Base-by-base conservation (phyloP, 495 filamentous ascomycete genomes). In the Amniculicola lignicola region DNA sequence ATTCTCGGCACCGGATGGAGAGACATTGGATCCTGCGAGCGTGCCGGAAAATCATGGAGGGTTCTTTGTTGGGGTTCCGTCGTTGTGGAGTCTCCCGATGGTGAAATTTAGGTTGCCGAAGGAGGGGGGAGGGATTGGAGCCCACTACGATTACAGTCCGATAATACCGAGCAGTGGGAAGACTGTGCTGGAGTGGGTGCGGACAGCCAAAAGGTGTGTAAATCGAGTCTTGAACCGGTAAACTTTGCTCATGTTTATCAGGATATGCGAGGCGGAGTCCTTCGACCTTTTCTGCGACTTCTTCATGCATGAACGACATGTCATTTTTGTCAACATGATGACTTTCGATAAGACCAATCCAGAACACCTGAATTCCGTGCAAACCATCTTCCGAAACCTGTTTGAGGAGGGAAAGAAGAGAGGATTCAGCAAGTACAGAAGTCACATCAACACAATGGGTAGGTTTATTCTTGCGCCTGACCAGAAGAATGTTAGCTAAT, bases 1-100 rank as follows among this genome's bases (percentile, higher is more conserved):
- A 16, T 76, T 72, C 49, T 66, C 59, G 0, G 69, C 68, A 5
- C 62, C 72, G 22, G 61, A 71, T 10, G 74, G 68, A 2, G 61
- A 61, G 5, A 65, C 65, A 11, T 60, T 78, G 10, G 71, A 75
- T 21, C 73, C 75, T 9, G 60, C 57, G 4, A 29, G 31, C 9
- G 41, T 61, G n/a, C 58, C 58, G 12, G 58, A 61, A 9, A 36
- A 29, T 1, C 58, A 61, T 19, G 58, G 58, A 10, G 58, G 58
- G 2, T 61, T 56, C 25, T 61, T 61, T 23, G 58, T 61, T 15
- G 58, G 58, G n/a, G 28, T 61, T 1, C 58, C 58, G 16, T 44
- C 36, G 43, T 31, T 61, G 11, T 61, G 58, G 58, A 51, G 44
- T 35, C 28, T 61, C 21, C 58, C 58, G 2, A 61, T 61, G 58